Conservation (phyloP, 2,329 filamentous ascomycete species). For the Aspergillus sp. region DNA sequence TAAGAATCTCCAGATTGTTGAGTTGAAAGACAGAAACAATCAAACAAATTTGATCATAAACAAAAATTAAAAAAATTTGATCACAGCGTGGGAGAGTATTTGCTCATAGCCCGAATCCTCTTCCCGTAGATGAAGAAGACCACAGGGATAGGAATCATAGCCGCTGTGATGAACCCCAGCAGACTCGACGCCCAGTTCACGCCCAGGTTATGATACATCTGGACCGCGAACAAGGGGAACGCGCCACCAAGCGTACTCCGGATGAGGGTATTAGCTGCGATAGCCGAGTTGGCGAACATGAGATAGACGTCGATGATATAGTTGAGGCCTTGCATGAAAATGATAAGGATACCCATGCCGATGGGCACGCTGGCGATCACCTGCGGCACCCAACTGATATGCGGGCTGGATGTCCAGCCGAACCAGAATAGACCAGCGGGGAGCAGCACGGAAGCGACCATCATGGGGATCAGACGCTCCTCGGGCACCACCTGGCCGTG, state of each 20-base stretch:
- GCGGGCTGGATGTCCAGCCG: conserved; percentile 37
- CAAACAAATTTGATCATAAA: not conserved
- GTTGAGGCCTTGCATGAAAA: conserved; percentile 34
- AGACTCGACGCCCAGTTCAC: conserved; percentile 31
- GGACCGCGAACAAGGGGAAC: conserved; percentile 21
- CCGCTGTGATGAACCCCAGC: conserved; percentile 29
- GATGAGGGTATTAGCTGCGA: conserved; percentile 30
- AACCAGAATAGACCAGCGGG: conserved; percentile 43
- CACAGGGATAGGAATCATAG: conserved; percentile 39
- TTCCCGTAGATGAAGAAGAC: conserved; percentile 41
- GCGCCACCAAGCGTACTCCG: conserved; percentile 26
- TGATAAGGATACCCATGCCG: conserved; percentile 36
- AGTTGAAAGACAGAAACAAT: too few relatives aligned
- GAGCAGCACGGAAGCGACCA: conserved; percentile 35
- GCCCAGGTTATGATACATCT: conserved; percentile 30
- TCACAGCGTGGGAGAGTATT: conserved; percentile 27
- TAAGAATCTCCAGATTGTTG: too few relatives aligned
- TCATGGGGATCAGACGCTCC: conserved; percentile 39
- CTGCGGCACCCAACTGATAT: conserved; percentile 39
- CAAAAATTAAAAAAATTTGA: not conserved
- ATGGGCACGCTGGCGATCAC: conserved; percentile 37
- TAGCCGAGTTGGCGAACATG: conserved; percentile 32
- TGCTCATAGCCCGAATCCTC: conserved; percentile 37
- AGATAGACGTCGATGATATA: conserved; percentile 36
- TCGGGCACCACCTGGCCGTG: conserved; percentile 34